These are phyloP conservation scores for Pseudonitzschia pungens DNA, from an alignment of 108 stramenopile genomes.

Conservation along the genomic window DNA sequence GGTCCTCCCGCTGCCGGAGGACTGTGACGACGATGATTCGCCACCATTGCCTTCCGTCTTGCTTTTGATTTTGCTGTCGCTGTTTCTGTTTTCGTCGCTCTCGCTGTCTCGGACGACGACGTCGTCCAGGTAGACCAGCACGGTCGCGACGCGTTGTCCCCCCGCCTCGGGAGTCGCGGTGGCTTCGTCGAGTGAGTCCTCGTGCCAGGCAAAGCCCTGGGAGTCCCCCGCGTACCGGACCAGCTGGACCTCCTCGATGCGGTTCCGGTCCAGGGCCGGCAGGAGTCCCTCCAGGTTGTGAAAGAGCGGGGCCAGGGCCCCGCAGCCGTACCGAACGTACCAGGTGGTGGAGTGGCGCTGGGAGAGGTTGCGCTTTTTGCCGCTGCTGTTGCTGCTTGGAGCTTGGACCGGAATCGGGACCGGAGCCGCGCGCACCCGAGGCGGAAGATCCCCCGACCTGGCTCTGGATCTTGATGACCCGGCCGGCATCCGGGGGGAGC, in stretches of 20 bases:
- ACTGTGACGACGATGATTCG: too few relatives aligned
- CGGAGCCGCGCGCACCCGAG: too few relatives aligned
- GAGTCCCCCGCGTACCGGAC: background rate
- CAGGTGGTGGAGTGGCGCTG: background rate
- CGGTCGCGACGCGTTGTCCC: constrained; percentile 1
- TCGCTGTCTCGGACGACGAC: background rate
- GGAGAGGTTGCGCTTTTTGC: background rate
- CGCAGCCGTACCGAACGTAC: constrained; percentile 3
- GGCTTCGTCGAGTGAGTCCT: background rate
- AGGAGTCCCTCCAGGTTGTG: background rate
- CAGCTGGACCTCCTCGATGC: background rate
- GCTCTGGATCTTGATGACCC: background rate
- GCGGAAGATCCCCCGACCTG: background rate
- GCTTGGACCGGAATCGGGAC: too few relatives aligned
- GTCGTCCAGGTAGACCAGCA: constrained; percentile 1
- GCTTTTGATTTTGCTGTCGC: too few relatives aligned
- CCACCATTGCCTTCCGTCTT: too few relatives aligned
- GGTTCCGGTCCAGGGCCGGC: background rate
- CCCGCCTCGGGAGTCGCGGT: background rate
- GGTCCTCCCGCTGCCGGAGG: constrained; percentile 3
- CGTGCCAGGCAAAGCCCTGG: constrained; percentile 10
- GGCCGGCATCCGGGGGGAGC: constrained; percentile 3
- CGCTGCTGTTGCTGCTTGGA: background rate
- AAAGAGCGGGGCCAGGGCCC: background rate
- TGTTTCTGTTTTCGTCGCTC: too few relatives aligned